Percentiles rank a stretch among this genome's conserved stretches.
Conservation (phyloP, 2,329 filamentous ascomycete genomes). For the Sclerotinia minor region DNA sequence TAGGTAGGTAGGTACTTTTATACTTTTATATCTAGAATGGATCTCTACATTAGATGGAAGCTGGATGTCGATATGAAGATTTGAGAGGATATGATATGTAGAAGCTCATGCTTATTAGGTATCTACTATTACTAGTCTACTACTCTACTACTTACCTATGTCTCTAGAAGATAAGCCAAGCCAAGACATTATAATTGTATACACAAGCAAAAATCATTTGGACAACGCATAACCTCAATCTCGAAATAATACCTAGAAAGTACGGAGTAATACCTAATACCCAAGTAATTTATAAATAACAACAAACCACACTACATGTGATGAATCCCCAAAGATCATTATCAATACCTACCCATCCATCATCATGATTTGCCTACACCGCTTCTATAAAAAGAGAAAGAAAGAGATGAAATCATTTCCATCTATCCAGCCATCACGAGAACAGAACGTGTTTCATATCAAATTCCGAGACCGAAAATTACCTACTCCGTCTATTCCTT, state of each 20-base stretch:
- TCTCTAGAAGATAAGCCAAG: not conserved
- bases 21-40: not conserved
- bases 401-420: not conserved
- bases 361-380: not conserved
- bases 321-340: not conserved
- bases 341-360: not conserved
- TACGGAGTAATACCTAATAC: too few species aligned
- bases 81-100: not conserved
- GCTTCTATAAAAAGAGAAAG: not conserved
- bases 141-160: too few species aligned
- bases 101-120: too few species aligned
- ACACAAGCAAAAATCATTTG: too few species aligned
- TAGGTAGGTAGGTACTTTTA: not conserved
- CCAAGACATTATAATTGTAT: not conserved
- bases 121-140: too few species aligned
- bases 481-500: not conserved
- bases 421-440: constrained; percentile 4
- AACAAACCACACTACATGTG: too few species aligned
- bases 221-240: constrained; percentile 2
- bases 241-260: too few species aligned
- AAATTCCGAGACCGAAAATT: not conserved
- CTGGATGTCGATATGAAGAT: not conserved
- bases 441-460: not conserved
- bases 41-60: not conserved
- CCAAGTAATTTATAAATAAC: too few species aligned